These are phyloP conservation scores for Ganoderma boninense DNA, from an alignment of 1,284 basidiomycete species.

Conservation along the genomic window DNA sequence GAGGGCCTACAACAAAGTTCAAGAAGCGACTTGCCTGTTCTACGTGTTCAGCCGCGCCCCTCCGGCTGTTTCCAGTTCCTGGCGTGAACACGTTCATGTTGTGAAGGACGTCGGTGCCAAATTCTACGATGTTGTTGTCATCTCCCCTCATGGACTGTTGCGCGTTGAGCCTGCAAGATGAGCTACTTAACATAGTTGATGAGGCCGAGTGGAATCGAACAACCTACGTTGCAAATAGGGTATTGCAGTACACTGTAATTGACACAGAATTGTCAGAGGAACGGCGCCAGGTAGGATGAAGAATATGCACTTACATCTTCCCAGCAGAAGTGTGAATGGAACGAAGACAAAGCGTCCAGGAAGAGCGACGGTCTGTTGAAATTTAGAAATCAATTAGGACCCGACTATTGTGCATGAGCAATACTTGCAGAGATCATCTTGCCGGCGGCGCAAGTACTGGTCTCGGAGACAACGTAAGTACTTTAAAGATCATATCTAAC, in stretches of 20 bases:
- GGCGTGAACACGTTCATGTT: background rate
- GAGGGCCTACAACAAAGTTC: background rate
- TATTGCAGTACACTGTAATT: background rate
- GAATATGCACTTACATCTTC: background rate
- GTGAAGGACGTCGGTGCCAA: background rate
- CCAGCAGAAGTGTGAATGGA: background rate
- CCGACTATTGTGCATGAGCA: background rate
- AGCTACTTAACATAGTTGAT: background rate
- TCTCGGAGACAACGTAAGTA: background rate
- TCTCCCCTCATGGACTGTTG: background rate
- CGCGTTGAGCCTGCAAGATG: background rate
- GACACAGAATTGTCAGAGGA: background rate
- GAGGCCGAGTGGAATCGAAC: background rate
- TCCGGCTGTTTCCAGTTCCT: background rate
- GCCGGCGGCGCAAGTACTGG: background rate
- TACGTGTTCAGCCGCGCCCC: background rate
- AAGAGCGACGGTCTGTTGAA: background rate
- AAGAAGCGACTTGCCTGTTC: background rate
- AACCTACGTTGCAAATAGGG: background rate
- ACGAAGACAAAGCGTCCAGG: background rate
- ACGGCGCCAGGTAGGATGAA: background rate
- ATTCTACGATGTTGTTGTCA: background rate
- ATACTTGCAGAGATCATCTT: background rate
- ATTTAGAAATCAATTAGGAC: background rate
- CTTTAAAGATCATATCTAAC: background rate